A percentile compares a stretch with the other conserved stretches of the same genome.
phyloP scores from a whole-genome alignment of 768 basidiomycete species.

The Phylloporus arenicola region DNA sequence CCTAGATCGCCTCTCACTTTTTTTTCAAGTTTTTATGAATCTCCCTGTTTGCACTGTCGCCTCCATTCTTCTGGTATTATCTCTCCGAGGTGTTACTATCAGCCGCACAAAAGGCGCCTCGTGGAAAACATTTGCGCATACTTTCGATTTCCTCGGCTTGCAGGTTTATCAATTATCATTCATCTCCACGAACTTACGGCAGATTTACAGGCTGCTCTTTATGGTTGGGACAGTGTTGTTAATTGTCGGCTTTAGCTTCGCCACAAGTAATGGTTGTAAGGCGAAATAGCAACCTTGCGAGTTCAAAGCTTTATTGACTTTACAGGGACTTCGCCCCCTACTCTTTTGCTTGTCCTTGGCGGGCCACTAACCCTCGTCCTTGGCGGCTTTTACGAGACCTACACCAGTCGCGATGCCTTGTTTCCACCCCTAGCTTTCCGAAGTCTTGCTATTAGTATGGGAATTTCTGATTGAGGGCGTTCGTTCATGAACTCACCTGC shows the following conservation, averaged over 20 bases:
- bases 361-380: conserved; percentile 51
- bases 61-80: conserved; percentile 48
- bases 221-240: conserved; percentile 70
- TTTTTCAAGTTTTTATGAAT: conserved; percentile 68
- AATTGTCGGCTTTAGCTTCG: conserved; percentile 77
- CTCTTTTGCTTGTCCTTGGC: conserved; percentile 52
- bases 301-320: conserved; percentile 12
- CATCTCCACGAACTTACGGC: conserved; percentile 17
- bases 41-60: conserved; percentile 67
- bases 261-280: conserved; percentile 65
- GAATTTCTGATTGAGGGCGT: conserved; percentile 5
- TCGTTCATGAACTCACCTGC: conserved; percentile 8
- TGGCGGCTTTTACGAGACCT: conserved; percentile 64
- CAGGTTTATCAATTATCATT: conserved; percentile 36
- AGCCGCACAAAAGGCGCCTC: conserved; percentile 44
- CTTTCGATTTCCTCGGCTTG: conserved; percentile 78
- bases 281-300: neutral
- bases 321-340: conserved; percentile 60
- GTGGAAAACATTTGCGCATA: conserved; percentile 48
- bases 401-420: conserved; percentile 62
- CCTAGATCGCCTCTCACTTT: conserved; percentile 12
- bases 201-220: conserved; percentile 53
- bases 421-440: conserved; percentile 64
- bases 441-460: conserved; percentile 54
- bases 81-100: conserved; percentile 55